Evolutionary conservation across 2,329 filamentous ascomycete species (phyloP).

Genomic region (Zymoseptoria pseudotritici): DNA sequence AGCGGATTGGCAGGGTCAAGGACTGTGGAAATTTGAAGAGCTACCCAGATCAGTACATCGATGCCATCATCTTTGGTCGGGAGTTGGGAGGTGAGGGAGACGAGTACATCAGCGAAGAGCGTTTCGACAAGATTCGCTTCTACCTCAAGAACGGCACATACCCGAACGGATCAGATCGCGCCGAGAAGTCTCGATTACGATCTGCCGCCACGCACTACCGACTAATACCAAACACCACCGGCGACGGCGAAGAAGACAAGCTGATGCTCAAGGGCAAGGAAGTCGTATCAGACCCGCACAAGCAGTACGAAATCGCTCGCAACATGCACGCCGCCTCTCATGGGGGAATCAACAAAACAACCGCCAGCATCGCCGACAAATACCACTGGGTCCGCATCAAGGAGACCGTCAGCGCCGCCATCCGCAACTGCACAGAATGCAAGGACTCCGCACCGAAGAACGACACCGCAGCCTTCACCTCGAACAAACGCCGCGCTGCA

Average conservation of each 20-base stretch:
- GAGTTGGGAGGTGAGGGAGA: conserved; percentile 58
- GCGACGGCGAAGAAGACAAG: conserved; percentile 55
- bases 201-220: conserved; percentile 95
- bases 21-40: conserved; percentile 45
- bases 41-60: conserved; percentile 39
- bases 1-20: conserved; percentile 74
- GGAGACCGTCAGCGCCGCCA: conserved; percentile 90
- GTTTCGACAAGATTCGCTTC: conserved; percentile 97
- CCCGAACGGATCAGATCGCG: conserved; percentile 83
- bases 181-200: conserved; percentile 88
- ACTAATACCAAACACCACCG: conserved; percentile 47
- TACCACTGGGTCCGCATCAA: conserved; percentile 99
- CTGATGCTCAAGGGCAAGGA: conserved; percentile 98
- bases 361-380: conserved; percentile 82
- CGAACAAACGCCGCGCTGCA: background rate
- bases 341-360: conserved; percentile 96
- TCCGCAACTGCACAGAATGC: conserved; percentile 83
- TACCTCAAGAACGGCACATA: conserved; percentile 94
- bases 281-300: conserved; percentile 81
- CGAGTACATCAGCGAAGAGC: conserved; percentile 84
- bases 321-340: conserved; percentile 68
- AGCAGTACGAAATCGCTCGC: conserved; percentile 83
- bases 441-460: conserved; percentile 57
- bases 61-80: conserved; percentile 54
- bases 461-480: background rate